Percentiles rank a stretch among this genome's conserved stretches.
These are phyloP conservation scores for Thuja plicata DNA, from an alignment of 83 land plant genomes.

Conservation along the genomic window DNA sequence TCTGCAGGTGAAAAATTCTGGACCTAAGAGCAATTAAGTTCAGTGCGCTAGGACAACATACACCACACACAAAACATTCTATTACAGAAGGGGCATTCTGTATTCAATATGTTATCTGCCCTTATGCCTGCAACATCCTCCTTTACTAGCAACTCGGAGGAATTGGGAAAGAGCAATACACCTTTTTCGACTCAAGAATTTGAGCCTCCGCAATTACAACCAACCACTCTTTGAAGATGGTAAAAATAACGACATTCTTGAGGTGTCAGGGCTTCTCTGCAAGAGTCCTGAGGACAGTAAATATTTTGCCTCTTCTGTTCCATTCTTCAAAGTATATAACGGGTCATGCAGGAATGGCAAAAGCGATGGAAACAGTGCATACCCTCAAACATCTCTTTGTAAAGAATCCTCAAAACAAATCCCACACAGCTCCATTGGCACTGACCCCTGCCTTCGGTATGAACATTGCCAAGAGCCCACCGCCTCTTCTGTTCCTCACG, in stretches of 20 bases:
- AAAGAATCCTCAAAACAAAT: conserved; percentile 20
- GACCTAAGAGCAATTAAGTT: conserved; percentile 23
- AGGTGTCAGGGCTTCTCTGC: conserved; percentile 13
- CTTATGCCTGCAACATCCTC: background rate
- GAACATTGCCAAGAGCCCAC: background rate
- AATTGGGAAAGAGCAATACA: conserved; percentile 38
- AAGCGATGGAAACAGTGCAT: conserved; percentile 21
- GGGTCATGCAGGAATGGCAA: conserved; percentile 30
- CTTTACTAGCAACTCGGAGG: background rate
- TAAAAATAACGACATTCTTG: conserved; percentile 20
- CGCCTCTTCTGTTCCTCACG: background rate
- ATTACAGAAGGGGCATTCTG: conserved; percentile 36
- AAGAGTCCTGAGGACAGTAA: conserved; percentile 20
- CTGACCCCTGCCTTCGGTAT: background rate
- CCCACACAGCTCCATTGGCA: conserved; percentile 7
- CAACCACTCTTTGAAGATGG: conserved; percentile 31
- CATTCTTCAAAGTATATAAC: conserved; percentile 17
- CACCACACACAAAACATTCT: conserved; percentile 49
- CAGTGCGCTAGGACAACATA: conserved; percentile 40
- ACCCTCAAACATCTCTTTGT: conserved; percentile 12
- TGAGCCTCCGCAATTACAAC: conserved; percentile 21
- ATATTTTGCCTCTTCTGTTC: conserved; percentile 11
- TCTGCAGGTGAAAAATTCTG: conserved; percentile 17
- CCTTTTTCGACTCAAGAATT: conserved; percentile 22
- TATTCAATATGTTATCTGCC: background rate